Evolutionary conservation across 805 yeast genomes (phyloP).

Genomic region (Starmerella tilneyi): DNA sequence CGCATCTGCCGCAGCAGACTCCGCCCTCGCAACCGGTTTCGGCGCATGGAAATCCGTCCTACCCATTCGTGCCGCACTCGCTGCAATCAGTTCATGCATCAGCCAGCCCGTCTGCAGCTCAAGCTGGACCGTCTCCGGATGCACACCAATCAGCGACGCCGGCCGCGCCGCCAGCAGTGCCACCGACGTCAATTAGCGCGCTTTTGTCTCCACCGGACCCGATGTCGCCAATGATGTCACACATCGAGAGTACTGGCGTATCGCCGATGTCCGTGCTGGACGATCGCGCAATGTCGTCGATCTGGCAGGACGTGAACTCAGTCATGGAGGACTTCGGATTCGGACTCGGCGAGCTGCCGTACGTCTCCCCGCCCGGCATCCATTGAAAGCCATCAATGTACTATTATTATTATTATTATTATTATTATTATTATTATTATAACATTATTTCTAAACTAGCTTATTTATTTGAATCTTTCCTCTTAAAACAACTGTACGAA

Average conservation of each 20-base stretch:
- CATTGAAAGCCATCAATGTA: constrained; percentile 1
- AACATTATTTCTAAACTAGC: background rate
- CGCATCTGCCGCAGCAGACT: background rate
- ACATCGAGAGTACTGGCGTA: constrained; percentile 2
- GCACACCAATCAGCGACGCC: no score
- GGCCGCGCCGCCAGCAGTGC: background rate
- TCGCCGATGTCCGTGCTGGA: constrained; percentile 18
- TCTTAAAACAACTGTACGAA: no score
- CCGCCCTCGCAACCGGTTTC: no score
- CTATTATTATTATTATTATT: no score
- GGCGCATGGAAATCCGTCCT: no score
- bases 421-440: no score
- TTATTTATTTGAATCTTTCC: background rate
- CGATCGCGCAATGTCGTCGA: constrained; percentile 21
- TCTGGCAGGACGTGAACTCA: constrained; percentile 76
- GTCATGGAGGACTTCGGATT: constrained; percentile 91
- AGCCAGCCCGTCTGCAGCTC: no score
- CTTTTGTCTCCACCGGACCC: constrained; percentile 18
- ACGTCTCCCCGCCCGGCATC: constrained; percentile 17
- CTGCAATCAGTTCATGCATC: no score
- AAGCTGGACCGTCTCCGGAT: no score
- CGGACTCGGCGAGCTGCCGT: constrained; percentile 24
- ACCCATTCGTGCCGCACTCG: no score
- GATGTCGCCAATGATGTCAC: background rate
- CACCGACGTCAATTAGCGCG: constrained; percentile 7